Evolutionary conservation across 345 rosid genomes (phyloP).

Genomic region (Rhodomyrtus tomentosa): DNA sequence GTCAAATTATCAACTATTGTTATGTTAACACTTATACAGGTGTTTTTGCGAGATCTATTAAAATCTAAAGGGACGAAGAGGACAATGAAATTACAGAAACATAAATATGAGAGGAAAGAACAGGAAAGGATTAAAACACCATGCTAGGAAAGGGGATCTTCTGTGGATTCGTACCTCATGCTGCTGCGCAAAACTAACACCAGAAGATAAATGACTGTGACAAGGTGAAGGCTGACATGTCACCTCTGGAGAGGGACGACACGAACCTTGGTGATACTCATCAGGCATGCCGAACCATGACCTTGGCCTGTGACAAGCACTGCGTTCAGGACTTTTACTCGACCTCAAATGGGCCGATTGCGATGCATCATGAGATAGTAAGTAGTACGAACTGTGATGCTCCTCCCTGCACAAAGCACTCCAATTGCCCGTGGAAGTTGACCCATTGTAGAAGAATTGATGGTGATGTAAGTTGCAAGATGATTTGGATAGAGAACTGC

Average conservation of each 20-base stretch:
- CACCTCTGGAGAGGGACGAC: constrained; percentile 40
- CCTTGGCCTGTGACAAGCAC: constrained; percentile 28
- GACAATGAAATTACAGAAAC: not conserved
- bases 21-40: not conserved
- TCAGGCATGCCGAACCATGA: constrained; percentile 22
- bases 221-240: constrained; percentile 19
- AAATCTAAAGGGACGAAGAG: not conserved
- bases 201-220: constrained; percentile 16
- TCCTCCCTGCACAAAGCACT: constrained; percentile 49
- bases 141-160: not conserved
- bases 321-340: constrained; percentile 31
- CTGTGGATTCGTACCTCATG: constrained; percentile 24
- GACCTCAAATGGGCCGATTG: constrained; percentile 24
- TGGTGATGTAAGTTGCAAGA: constrained; percentile 43
- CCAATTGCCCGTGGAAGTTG: constrained; percentile 32
- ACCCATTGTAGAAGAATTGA: constrained; percentile 26
- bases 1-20: not conserved
- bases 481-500: constrained; percentile 41
- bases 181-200: constrained; percentile 22
- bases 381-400: constrained; percentile 55
- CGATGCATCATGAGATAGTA: constrained; percentile 30
- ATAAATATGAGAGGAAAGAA: not conserved
- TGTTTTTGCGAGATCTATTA: not conserved
- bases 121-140: not conserved
- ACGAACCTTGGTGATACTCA: constrained; percentile 9